Evolutionary conservation across 2,329 filamentous ascomycete species (phyloP).

Genomic region (Colletotrichum neosansevieriae): DNA sequence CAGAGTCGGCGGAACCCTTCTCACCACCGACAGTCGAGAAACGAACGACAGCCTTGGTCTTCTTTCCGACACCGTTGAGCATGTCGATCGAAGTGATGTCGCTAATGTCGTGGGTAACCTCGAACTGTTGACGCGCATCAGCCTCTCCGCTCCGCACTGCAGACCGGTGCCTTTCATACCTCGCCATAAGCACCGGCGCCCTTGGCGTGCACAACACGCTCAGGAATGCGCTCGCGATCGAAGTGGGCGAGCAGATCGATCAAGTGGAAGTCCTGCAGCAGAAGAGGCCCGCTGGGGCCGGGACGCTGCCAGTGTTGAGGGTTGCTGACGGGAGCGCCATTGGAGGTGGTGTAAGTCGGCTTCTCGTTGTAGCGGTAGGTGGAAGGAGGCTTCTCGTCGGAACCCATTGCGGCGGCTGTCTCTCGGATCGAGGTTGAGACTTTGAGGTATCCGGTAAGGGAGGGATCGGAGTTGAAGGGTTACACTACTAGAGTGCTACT

Average conservation of each 20-base stretch:
- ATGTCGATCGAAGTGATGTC: constrained; percentile 66
- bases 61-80: constrained; percentile 74
- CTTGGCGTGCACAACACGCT: constrained; percentile 69
- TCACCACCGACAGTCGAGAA: constrained; percentile 84
- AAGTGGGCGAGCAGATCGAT: constrained; percentile 71
- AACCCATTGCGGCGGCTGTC: constrained; percentile 52
- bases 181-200: constrained; percentile 67
- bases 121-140: constrained; percentile 52
- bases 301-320: constrained; percentile 63
- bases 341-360: constrained; percentile 70
- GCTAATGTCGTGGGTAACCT: constrained; percentile 59
- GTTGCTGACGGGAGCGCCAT: constrained; percentile 68
- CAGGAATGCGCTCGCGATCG: constrained; percentile 64
- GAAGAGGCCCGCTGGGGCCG: constrained; percentile 67
- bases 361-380: constrained; percentile 68
- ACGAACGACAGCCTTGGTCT: constrained; percentile 73
- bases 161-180: constrained; percentile 1
- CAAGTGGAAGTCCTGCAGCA: constrained; percentile 75
- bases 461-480: not conserved
- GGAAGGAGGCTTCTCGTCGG: constrained; percentile 56
- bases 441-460: not conserved
- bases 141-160: not conserved
- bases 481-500: constrained; percentile 8
- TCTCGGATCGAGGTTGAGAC: constrained; percentile 18
- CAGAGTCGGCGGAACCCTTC: constrained; percentile 77